Evolutionary conservation across 257 asterid species (phyloP).

Genomic region (Nicotiana attenuata): DNA sequence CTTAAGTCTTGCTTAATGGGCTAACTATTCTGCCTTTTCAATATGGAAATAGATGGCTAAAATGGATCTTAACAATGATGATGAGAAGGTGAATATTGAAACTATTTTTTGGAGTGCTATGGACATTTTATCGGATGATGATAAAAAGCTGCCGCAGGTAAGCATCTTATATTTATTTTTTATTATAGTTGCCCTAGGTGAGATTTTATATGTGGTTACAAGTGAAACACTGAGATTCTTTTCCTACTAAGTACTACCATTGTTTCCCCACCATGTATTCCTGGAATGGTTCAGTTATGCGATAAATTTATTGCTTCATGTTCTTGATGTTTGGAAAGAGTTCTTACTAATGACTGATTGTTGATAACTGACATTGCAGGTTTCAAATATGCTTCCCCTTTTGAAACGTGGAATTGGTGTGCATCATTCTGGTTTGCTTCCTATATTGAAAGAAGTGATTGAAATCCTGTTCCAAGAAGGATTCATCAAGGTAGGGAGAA

Average conservation of each 20-base stretch:
- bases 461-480: constrained; percentile 99
- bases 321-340: background rate
- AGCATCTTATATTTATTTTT: constrained; percentile 11
- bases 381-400: constrained; percentile 85
- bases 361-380: constrained; percentile 35
- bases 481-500: constrained; percentile 68
- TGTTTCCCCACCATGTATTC: background rate
- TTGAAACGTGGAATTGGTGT: constrained; percentile 97
- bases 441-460: constrained; percentile 93
- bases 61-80: constrained; percentile 81
- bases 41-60: constrained; percentile 69
- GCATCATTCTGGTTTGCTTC: constrained; percentile 99
- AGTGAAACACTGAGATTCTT: background rate
- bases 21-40: constrained; percentile 7
- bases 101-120: constrained; percentile 99
- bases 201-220: constrained; percentile 2
- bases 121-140: constrained; percentile 99
- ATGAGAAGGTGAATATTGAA: constrained; percentile 81
- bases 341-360: background rate
- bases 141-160: constrained; percentile 92
- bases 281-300: background rate
- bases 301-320: background rate
- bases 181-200: background rate
- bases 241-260: background rate
- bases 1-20: constrained; percentile 13